phyloP scores from a whole-genome alignment of 495 filamentous ascomycete genomes.

The Aspergillus homomorphus region DNA sequence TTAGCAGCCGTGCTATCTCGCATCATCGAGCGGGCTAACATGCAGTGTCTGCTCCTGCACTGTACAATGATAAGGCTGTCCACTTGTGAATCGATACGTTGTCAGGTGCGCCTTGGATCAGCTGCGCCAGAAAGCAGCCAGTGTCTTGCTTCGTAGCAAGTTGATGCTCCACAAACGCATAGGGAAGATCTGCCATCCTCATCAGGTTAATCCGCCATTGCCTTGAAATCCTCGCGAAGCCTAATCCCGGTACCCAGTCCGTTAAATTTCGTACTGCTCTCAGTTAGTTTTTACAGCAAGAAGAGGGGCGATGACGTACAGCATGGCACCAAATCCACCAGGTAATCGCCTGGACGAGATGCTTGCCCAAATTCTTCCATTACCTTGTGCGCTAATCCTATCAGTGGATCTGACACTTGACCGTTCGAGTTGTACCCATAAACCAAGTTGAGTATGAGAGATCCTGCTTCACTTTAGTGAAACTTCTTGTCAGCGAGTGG shows the following conservation, averaged over 20 bases:
- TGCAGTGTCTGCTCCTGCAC: slow-evolving; percentile 54
- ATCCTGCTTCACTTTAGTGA: slow-evolving; percentile 30
- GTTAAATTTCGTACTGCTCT: slow-evolving; percentile 22
- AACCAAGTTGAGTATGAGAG: slow-evolving; percentile 42
- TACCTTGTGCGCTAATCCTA: slow-evolving; percentile 32
- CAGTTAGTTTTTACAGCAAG: not conserved
- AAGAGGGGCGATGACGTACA: slow-evolving; percentile 7
- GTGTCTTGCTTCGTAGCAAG: slow-evolving; percentile 31
- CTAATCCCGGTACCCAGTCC: slow-evolving; percentile 49
- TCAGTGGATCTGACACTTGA: slow-evolving; percentile 36
- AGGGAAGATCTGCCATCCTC: slow-evolving; percentile 33
- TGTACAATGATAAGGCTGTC: slow-evolving; percentile 47
- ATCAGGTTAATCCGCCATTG: slow-evolving; percentile 30
- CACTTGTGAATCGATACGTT: slow-evolving; percentile 36
- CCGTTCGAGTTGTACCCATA: slow-evolving; percentile 47
- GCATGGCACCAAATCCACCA: slow-evolving; percentile 39
- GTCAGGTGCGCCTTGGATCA: slow-evolving; percentile 15
- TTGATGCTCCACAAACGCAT: slow-evolving; percentile 42
- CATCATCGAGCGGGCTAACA: not conserved
- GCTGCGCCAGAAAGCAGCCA: slow-evolving; percentile 32
- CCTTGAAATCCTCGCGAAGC: slow-evolving; percentile 41
- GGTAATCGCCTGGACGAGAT: slow-evolving; percentile 35
- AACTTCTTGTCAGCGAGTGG: not conserved
- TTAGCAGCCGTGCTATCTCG: not conserved
- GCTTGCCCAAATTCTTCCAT: slow-evolving; percentile 38